Evolutionary conservation across 83 land plant genomes (phyloP).

Genomic region (Picea abies): DNA sequence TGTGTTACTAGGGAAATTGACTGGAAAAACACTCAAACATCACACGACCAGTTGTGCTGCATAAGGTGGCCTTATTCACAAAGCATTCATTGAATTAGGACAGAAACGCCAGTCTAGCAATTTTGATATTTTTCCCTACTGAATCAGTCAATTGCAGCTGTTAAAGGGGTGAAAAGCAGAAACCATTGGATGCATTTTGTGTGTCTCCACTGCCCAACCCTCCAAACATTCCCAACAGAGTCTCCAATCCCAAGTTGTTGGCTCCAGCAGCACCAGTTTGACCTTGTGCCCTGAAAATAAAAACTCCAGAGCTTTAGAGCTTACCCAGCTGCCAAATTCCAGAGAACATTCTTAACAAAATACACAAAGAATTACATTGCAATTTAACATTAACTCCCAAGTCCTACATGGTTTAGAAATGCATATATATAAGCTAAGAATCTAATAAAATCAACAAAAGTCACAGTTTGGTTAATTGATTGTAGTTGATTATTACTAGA

Average conservation of each 20-base stretch:
- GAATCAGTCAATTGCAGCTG: neutral
- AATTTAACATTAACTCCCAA: neutral
- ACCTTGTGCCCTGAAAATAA: conserved; percentile 44
- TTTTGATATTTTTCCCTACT: neutral
- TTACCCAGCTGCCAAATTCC: neutral
- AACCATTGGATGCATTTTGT: conserved; percentile 43
- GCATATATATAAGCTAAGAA: too few species aligned
- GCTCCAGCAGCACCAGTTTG: conserved; percentile 47
- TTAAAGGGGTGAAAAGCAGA: neutral
- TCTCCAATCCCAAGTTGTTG: conserved; percentile 49
- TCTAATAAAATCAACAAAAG: too few species aligned
- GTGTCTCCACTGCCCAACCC: conserved; percentile 63
- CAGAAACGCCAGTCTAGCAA: neutral
- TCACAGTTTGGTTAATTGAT: too few species aligned
- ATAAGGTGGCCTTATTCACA: conserved; percentile 83
- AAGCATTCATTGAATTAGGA: conserved; percentile 23
- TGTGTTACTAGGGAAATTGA: conserved; percentile 47
- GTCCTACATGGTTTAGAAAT: neutral
- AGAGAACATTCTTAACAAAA: neutral
- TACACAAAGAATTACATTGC: neutral
- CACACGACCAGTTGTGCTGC: conserved; percentile 82
- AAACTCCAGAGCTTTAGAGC: too few species aligned
- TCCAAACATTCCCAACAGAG: conserved; percentile 82
- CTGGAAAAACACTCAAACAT: conserved; percentile 76
- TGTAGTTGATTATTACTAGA: too few species aligned